A percentile compares a stretch with the other conserved stretches of the same genome.
Evolutionary conservation across 805 yeast species (phyloP).

Genomic region (Sugiyamaella qingdaonensis): DNA sequence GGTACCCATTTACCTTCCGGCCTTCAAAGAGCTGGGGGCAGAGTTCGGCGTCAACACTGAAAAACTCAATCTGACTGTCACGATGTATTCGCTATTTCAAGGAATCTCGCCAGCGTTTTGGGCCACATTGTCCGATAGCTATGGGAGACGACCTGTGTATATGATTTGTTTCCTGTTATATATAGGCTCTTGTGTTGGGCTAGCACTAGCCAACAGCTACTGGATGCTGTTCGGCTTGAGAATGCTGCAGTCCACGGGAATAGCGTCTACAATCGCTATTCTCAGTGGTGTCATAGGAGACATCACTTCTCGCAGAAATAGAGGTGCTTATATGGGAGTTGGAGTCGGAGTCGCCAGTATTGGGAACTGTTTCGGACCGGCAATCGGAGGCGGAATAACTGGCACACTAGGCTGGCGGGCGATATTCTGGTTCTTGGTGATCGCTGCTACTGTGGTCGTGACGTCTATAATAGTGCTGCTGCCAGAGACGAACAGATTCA

Average conservation of each 20-base stretch:
- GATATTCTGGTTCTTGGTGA: conserved; percentile 58
- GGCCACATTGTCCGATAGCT: conserved; percentile 62
- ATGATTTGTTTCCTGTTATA: conserved; percentile 52
- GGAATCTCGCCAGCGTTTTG: conserved; percentile 73
- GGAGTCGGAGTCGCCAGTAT: conserved; percentile 59
- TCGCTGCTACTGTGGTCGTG: conserved; percentile 50
- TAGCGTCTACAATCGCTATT: conserved; percentile 71
- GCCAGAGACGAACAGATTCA: conserved; percentile 73
- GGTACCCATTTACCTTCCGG: conserved; percentile 78
- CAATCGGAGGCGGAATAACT: conserved; percentile 54
- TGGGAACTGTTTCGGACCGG: conserved; percentile 76
- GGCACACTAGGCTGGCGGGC: conserved; percentile 63
- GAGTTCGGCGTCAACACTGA: conserved; percentile 55
- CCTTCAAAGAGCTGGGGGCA: conserved; percentile 52
- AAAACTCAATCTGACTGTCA: conserved; percentile 64
- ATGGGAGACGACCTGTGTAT: conserved; percentile 70
- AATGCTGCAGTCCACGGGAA: conserved; percentile 70
- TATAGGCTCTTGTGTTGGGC: conserved; percentile 58
- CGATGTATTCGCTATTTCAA: conserved; percentile 70
- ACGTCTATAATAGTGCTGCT: conserved; percentile 38
- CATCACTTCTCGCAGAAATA: conserved; percentile 54
- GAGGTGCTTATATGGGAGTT: conserved; percentile 70
- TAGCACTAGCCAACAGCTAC: conserved; percentile 56
- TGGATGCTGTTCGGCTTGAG: conserved; percentile 63
- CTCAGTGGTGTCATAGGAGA: conserved; percentile 72